Base-by-base conservation (phyloP, 352 stramenopile species). In the Detonula confervacea region DNA sequence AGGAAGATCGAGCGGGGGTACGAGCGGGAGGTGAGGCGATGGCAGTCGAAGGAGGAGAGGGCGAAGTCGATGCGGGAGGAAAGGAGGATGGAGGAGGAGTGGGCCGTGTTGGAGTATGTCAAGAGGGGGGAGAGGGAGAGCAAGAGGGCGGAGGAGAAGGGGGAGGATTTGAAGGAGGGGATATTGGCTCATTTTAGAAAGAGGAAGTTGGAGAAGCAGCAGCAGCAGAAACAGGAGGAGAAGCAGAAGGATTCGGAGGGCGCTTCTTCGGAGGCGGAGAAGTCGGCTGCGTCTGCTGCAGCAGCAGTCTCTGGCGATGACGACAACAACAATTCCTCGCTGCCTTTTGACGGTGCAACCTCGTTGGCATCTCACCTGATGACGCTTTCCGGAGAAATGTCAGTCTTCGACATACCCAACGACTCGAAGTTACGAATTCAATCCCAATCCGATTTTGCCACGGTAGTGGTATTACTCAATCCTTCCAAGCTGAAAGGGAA, bases 371-470 rank as follows among this genome's bases (percentile, higher is more conserved):
- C 46, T 39, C 60, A 75, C 68, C 61, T 84, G 39, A 80, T 79
- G 18, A 91, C 85, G 24, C 69, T 93, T 2, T 87, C 85, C 11
- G 87, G 87, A 35, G 87, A 93, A 63, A 60, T 89, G 2, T 30
- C 22, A n/a, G 2, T 37, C 44, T 9, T 25, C 12, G 1, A 57
- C 44, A 11, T 25, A 24, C 27, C 18, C 1, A 46, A 61, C n/a
- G n/a, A n/a, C n/a, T n/a, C n/a, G 22, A 52, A 49, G 20, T 52
- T 86, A 20, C 62, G 84, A 12, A 69, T 93, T 20, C 85, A 91
- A 79, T 87, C 80, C 5, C 75, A 88, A 81, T 93, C 87, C 4
- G 87, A 93, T 42, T 93, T 93, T 87, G 71, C 68, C 11, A 93
- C 88, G 0, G 77, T 78, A 57, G 86, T 81, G 3, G 59, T 91